Percentiles rank a stretch among this genome's conserved stretches.
Evolutionary conservation across 2,329 filamentous ascomycete genomes (phyloP).

Genomic region (Ceratocystis destructans): DNA sequence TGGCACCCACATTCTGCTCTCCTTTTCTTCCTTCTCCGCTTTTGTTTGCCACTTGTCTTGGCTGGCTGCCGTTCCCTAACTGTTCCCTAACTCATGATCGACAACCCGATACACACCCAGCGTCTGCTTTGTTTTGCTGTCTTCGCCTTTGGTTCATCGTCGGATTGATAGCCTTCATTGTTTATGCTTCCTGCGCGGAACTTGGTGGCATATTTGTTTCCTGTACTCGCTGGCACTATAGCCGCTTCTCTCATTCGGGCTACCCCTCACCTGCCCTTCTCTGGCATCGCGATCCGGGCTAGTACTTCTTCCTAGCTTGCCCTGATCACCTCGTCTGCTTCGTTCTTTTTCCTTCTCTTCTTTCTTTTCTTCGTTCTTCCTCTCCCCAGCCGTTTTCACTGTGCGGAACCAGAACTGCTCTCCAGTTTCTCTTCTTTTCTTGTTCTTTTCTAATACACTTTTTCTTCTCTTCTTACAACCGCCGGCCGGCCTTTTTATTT

Average conservation of each 20-base stretch:
- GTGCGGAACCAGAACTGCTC: conserved; percentile 8
- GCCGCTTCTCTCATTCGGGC: background rate
- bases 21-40: background rate
- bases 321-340: conserved; percentile 4
- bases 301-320: conserved; percentile 2
- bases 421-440: conserved; percentile 12
- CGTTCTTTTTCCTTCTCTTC: conserved; percentile 13
- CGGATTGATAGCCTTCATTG: background rate
- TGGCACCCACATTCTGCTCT: background rate
- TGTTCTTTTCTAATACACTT: conserved; percentile 7
- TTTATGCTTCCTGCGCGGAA: background rate
- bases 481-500: conserved; percentile 16
- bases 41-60: background rate
- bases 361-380: conserved; percentile 3
- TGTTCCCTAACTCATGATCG: conserved; percentile 9
- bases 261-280: conserved; percentile 2
- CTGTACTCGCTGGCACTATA: background rate
- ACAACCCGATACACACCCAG: conserved; percentile 12
- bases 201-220: background rate
- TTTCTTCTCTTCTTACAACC: conserved; percentile 2
- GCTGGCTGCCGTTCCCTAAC: background rate
- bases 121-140: conserved; percentile 12
- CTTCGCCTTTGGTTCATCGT: background rate
- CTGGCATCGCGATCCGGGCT: conserved; percentile 6
- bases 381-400: conserved; percentile 9